These are phyloP conservation scores for carrot (Daucus carota) DNA, from an alignment of 129 eudicot species.

Conservation along the genomic window DH1_v3.0 NC_030388.2:17813501-17814000, in stretches of 20 bases:
- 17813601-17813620: neutral
- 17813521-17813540: neutral
- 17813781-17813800: slow-evolving; percentile 36
- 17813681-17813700: slow-evolving; percentile 55
- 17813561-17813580: neutral
- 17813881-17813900: slow-evolving; percentile 17
- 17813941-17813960: slow-evolving; percentile 30
- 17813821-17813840: slow-evolving; percentile 65
- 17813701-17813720: slow-evolving; percentile 30
- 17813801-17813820: slow-evolving; percentile 78
- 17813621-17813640: slow-evolving; percentile 26
- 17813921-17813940: slow-evolving; percentile 52
- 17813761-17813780: slow-evolving; percentile 24
- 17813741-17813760: slow-evolving; percentile 30
- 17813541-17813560: neutral
- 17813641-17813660: slow-evolving; percentile 16
- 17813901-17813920: slow-evolving; percentile 31
- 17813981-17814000: slow-evolving; percentile 21
- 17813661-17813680: slow-evolving; percentile 28
- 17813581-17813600: neutral
- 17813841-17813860: slow-evolving; percentile 28
- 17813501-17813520: slow-evolving; percentile 15
- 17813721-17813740: slow-evolving; percentile 30
- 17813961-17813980: slow-evolving; percentile 27
- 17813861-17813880: slow-evolving; percentile 18